These are phyloP conservation scores for Solanum hybrid DNA, from an alignment of 305 asterid species.

Conservation along the genomic window DNA sequence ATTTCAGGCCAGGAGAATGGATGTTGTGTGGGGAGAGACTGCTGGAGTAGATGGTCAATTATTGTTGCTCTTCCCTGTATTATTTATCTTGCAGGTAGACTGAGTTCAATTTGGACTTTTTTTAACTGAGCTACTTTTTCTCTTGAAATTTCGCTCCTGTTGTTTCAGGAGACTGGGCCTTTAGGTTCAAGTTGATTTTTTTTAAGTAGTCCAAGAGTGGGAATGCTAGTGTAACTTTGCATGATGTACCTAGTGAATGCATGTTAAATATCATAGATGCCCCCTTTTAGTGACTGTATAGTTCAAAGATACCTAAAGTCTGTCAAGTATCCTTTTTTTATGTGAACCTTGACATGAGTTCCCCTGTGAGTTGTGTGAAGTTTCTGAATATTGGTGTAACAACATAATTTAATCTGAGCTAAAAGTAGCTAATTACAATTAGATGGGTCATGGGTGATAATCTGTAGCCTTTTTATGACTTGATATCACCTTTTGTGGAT, in stretches of 20 bases:
- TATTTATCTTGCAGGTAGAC: conserved; percentile 77
- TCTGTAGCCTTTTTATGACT: not conserved
- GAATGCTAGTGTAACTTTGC: not conserved
- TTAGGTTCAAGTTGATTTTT: not conserved
- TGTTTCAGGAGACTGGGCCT: not conserved
- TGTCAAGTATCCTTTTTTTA: not conserved
- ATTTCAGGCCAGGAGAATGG: conserved; percentile 94
- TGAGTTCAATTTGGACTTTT: not conserved
- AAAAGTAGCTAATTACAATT: not conserved
- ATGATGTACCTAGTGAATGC: not conserved
- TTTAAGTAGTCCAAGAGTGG: not conserved
- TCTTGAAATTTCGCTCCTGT: not conserved
- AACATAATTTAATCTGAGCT: not conserved
- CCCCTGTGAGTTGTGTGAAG: not conserved
- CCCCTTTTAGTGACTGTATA: not conserved
- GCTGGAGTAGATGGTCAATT: conserved; percentile 98
- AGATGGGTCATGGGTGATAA: not conserved
- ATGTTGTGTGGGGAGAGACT: conserved; percentile 99
- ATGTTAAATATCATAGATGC: not conserved
- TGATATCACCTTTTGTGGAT: not conserved
- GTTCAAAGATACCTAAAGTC: not conserved
- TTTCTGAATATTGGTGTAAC: not conserved
- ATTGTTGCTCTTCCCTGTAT: conserved; percentile 63
- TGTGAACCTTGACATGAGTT: not conserved
- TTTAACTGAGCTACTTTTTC: not conserved